Conservation (phyloP, 805 yeast genomes). For the Sugiyamaella chiloensis region DNA sequence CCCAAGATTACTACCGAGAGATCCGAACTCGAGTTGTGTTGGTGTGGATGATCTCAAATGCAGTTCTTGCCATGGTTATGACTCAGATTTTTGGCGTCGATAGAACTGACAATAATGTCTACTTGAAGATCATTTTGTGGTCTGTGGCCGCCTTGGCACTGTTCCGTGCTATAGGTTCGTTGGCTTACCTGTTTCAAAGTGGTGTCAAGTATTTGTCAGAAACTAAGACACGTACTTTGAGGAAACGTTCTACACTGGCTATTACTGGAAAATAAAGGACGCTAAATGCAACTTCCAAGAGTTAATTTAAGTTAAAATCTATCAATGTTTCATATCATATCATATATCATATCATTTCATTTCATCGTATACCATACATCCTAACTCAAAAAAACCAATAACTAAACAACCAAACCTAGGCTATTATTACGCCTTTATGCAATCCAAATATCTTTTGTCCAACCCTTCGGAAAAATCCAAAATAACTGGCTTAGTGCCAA, state of each 20-base stretch:
- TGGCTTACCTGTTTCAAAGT: conserved; percentile 56
- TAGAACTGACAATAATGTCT: conserved; percentile 63
- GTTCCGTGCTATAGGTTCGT: conserved; percentile 80
- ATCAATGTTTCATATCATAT: background rate
- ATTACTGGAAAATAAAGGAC: conserved; percentile 7
- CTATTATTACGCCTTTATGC: conserved; percentile 15
- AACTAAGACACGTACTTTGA: conserved; percentile 14
- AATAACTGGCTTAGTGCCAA: conserved; percentile 33
- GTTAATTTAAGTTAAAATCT: background rate
- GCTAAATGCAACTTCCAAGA: no score
- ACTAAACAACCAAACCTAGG: no score
- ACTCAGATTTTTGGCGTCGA: conserved; percentile 75
- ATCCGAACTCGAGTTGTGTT: conserved; percentile 94
- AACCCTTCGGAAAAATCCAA: conserved; percentile 33
- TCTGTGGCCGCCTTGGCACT: conserved; percentile 81
- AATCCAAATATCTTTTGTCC: conserved; percentile 23
- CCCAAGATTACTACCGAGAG: conserved; percentile 88
- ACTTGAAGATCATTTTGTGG: conserved; percentile 85
- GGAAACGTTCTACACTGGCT: conserved; percentile 7
- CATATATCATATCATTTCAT: background rate
- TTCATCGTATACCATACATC: no score
- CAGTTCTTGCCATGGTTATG: conserved; percentile 80
- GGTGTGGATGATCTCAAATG: conserved; percentile 83
- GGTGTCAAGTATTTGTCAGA: conserved; percentile 23
- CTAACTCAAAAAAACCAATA: no score